These are phyloP conservation scores for Chlamydomonas urium DNA, from an alignment of 139 green algal species.

Conservation along the genomic window DNA sequence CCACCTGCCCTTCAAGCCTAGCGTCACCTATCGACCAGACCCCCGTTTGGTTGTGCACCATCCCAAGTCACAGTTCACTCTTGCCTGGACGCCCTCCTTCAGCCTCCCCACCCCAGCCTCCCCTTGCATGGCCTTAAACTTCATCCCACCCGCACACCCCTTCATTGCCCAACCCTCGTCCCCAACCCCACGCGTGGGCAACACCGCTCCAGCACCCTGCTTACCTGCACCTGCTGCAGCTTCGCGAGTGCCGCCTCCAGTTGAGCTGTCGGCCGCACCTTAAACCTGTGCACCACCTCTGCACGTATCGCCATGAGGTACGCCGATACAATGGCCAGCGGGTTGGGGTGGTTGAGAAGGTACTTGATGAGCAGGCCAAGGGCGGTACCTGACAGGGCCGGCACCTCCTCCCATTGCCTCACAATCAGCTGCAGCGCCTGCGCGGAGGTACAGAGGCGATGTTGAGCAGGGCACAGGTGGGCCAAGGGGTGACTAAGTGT, in stretches of 20 bases:
- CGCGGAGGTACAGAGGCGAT: background rate
- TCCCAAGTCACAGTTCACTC: too few relatives aligned
- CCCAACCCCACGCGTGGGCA: background rate
- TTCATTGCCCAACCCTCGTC: too few relatives aligned
- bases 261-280: slow-evolving; percentile 10
- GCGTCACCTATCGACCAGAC: too few relatives aligned
- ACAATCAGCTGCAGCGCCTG: slow-evolving; percentile 20
- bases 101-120: too few relatives aligned
- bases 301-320: slow-evolving; percentile 22
- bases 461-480: background rate
- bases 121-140: too few relatives aligned
- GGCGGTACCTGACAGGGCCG: background rate
- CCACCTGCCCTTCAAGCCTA: too few relatives aligned
- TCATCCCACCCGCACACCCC: too few relatives aligned
- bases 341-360: slow-evolving; percentile 15
- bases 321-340: slow-evolving; percentile 15
- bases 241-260: background rate
- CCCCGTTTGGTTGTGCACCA: too few relatives aligned
- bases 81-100: too few relatives aligned
- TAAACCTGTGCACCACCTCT: slow-evolving; percentile 2
- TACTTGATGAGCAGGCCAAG: slow-evolving; percentile 23
- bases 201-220: background rate
- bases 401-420: slow-evolving; percentile 17
- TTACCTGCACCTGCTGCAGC: background rate
- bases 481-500: background rate